Base-by-base conservation (phyloP, 129 eudicot species). In the Scalesia atractyloides region DNA sequence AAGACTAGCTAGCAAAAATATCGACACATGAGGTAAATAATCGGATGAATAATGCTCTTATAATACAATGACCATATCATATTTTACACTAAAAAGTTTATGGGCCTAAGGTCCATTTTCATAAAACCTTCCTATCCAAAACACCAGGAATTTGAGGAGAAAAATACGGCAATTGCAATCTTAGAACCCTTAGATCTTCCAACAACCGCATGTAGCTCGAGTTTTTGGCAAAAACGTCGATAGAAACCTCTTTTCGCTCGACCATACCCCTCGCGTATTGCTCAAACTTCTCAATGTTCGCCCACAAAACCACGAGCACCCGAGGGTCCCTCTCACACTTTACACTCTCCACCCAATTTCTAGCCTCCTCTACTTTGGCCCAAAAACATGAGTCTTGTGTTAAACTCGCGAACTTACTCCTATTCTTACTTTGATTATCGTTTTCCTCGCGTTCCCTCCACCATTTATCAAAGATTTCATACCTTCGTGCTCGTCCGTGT, bases 371-470 rank as follows among this genome's bases (percentile, higher is more conserved):
- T 18, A 91, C 86, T 47, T 80, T 66, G 0, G 97, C 97, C 97
- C 97, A 91, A 37, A 87, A 91, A 74, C 91, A 85, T 8, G 97
- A 80, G 76, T 91, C 97, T 76, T 87, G 95, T 0, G 97, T 91
- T 64, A 80, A 64, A 22, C 91, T 82, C 3, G 97, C 97, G 36
- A 79, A 91, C 71, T 62, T 83, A 70, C 84, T 87, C 61, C 73
- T 61, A 16, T 24, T 60, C 30, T 65, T 58, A 51, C 14, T 17
- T 19, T 5, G n/a, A 6, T 5, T 50, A 15, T 14, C 80, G 72
- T 56, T 84, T 18, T 74, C 83, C 0, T 73, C 52, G 19, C 86
- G 79, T 36, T 82, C 88, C 24, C 75, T 70, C 95, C 95, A 92
- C 98, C 98, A 92, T 70, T 74, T 89, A 41, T 89, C 96, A 12